Percentiles rank a stretch among this genome's conserved stretches.
Evolutionary conservation across 805 yeast species (phyloP).

Genomic region (Metschnikowia continentalis): DNA sequence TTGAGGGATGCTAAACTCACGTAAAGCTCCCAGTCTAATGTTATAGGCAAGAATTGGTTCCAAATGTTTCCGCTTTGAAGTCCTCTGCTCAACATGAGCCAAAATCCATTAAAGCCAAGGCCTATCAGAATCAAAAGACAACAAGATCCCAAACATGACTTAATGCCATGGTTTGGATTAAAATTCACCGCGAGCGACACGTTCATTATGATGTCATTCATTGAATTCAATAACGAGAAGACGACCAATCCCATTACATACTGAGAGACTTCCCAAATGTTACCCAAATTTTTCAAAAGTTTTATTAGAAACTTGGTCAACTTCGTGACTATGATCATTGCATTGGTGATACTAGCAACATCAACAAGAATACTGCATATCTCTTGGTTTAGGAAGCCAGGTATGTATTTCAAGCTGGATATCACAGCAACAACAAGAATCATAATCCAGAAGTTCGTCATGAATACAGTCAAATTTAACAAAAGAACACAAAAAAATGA

Average conservation of each 20-base stretch:
- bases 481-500: conserved; percentile 1
- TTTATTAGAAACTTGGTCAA: conserved; percentile 24
- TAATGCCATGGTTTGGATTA: conserved; percentile 39
- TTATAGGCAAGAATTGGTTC: conserved; percentile 16
- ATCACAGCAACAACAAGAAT: background rate
- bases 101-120: conserved; percentile 44
- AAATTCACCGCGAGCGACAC: conserved; percentile 41
- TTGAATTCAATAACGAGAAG: conserved; percentile 47
- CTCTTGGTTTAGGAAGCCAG: conserved; percentile 8
- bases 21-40: conserved; percentile 21
- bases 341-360: conserved; percentile 20
- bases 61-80: conserved; percentile 3
- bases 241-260: conserved; percentile 46
- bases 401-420: background rate
- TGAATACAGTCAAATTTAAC: conserved; percentile 4
- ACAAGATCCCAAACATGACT: conserved; percentile 55
- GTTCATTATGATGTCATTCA: conserved; percentile 51
- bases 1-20: conserved; percentile 26
- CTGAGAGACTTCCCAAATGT: conserved; percentile 42
- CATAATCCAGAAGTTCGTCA: background rate
- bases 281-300: conserved; percentile 42
- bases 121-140: conserved; percentile 46
- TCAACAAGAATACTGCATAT: conserved; percentile 5
- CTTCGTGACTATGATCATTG: conserved; percentile 25
- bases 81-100: conserved; percentile 19